Evolutionary conservation across 306 rosid species (phyloP).

Genomic region (Castanea sativa): DNA sequence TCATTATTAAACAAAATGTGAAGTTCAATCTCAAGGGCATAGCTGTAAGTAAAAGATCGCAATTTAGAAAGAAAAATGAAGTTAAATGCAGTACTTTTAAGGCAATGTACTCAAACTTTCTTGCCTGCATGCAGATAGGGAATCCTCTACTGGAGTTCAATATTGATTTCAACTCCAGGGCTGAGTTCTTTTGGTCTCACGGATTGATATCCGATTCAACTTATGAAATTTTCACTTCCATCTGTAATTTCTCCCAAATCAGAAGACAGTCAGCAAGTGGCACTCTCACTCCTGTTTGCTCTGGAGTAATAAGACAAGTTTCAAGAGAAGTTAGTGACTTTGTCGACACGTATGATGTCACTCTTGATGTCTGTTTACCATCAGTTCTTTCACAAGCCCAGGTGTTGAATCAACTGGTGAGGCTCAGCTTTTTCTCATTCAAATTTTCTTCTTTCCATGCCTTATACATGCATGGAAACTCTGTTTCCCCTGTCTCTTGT

Average conservation of each 20-base stretch:
- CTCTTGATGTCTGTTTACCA: slow-evolving; percentile 51
- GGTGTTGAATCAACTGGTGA: slow-evolving; percentile 42
- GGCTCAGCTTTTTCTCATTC: not conserved
- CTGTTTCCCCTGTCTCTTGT: not conserved
- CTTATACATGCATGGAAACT: not conserved
- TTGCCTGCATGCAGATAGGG: slow-evolving; percentile 60
- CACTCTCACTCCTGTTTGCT: slow-evolving; percentile 26
- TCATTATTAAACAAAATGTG: slow-evolving; percentile 40
- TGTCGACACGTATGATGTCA: slow-evolving; percentile 39
- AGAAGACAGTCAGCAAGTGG: slow-evolving; percentile 38
- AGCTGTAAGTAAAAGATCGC: slow-evolving; percentile 47
- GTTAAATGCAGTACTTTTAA: too few species aligned
- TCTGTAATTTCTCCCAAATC: slow-evolving; percentile 55
- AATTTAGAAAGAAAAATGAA: not conserved
- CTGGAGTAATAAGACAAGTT: slow-evolving; percentile 23
- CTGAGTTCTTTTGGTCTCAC: slow-evolving; percentile 63
- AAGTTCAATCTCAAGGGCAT: slow-evolving; percentile 63
- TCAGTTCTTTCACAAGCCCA: slow-evolving; percentile 38
- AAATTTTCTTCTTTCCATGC: not conserved
- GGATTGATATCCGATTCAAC: slow-evolving; percentile 66
- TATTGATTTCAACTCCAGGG: slow-evolving; percentile 55
- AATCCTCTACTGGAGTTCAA: slow-evolving; percentile 67
- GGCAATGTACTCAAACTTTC: not conserved
- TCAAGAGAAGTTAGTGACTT: slow-evolving; percentile 30
- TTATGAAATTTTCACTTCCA: slow-evolving; percentile 28